Conservation (phyloP, 169 alveolate species). For the Neospora caninum region DNA sequence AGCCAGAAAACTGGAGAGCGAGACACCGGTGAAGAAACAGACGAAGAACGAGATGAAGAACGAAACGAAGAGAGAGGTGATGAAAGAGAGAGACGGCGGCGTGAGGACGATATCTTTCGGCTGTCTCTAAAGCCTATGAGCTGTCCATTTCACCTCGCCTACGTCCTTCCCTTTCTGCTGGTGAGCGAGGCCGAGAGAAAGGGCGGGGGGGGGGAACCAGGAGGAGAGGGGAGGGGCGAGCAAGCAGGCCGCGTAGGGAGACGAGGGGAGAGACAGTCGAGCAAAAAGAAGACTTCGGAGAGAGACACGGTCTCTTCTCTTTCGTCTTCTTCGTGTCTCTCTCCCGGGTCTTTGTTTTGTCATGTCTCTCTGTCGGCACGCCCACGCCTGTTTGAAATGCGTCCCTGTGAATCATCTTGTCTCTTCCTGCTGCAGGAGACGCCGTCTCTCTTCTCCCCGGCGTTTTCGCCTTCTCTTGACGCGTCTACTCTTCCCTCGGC, state of each 20-base stretch:
- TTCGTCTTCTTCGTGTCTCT: too few species aligned
- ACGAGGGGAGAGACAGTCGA: background rate
- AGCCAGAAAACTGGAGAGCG: background rate
- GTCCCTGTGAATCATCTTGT: too few species aligned
- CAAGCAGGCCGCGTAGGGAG: background rate
- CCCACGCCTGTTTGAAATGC: too few species aligned
- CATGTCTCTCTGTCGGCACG: too few species aligned
- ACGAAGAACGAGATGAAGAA: background rate
- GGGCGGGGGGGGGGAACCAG: background rate
- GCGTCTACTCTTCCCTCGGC: background rate
- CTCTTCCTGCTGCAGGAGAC: background rate
- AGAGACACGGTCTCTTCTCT: too few species aligned
- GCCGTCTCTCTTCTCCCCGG: too few species aligned
- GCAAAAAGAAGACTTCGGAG: too few species aligned
- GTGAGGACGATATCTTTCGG: background rate
- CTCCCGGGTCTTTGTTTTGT: too few species aligned
- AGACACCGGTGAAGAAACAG: background rate
- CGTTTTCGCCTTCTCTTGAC: too few species aligned
- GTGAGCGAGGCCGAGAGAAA: background rate
- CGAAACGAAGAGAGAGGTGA: background rate
- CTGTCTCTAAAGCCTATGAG: constrained; percentile 62
- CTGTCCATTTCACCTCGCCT: constrained; percentile 58
- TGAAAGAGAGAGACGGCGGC: background rate
- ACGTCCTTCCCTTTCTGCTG: constrained; percentile 13
- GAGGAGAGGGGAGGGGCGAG: too few species aligned